A percentile compares a stretch with the other conserved stretches of the same genome.
Conservation (phyloP, 2,329 filamentous ascomycete species). For the Seiridium cupressi region DNA sequence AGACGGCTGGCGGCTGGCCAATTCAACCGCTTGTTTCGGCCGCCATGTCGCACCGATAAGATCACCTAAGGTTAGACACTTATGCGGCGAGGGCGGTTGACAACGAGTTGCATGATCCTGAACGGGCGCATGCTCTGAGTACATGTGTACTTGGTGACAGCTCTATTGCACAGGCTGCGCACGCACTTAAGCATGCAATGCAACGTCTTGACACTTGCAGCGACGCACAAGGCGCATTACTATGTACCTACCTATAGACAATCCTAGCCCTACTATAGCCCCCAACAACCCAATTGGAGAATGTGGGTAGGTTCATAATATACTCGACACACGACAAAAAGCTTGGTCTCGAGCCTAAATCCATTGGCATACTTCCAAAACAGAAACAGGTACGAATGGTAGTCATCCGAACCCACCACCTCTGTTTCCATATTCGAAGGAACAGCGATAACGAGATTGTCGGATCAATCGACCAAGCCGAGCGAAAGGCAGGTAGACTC, state of each 20-base stretch:
- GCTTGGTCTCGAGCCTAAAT: neutral
- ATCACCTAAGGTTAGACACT: no score
- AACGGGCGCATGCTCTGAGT: no score
- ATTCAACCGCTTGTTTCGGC: no score
- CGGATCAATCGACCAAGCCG: neutral
- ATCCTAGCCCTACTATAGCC: no score
- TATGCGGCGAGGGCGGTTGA: no score
- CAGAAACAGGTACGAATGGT: neutral
- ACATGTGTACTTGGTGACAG: neutral
- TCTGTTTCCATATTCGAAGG: neutral
- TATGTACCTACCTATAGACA: no score
- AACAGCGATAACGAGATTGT: neutral
- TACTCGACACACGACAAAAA: neutral
- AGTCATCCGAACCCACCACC: neutral
- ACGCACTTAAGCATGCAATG: neutral
- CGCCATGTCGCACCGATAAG: no score
- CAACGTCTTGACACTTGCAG: no score
- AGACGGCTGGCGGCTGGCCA: no score
- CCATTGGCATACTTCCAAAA: neutral
- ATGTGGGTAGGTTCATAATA: neutral
- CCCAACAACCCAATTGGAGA: neutral
- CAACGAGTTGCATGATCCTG: no score
- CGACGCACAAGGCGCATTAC: no score
- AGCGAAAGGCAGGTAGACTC: constrained; percentile 11
- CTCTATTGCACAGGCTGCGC: neutral